Conservation (phyloP, 1,139 yeast species). For the Suhomyces yuchorum region DNA sequence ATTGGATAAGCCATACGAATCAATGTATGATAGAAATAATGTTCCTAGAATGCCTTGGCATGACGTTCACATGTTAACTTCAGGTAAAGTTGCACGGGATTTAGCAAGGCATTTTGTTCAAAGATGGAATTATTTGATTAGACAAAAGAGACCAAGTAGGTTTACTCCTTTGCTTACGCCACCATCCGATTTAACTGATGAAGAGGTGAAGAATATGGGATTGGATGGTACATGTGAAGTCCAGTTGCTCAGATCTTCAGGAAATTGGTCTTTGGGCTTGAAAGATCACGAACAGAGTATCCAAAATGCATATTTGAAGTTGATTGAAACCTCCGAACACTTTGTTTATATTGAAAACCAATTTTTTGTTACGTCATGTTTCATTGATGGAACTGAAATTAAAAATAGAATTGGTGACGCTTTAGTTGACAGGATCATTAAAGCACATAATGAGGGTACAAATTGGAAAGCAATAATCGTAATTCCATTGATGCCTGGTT, state of each 20-base stretch:
- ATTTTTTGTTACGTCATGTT: slow-evolving; percentile 86
- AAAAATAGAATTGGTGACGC: slow-evolving; percentile 96
- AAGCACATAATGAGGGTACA: slow-evolving; percentile 78
- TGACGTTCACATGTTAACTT: slow-evolving; percentile 93
- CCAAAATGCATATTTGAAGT: slow-evolving; percentile 86
- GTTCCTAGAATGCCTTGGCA: slow-evolving; percentile 99
- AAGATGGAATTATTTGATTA: slow-evolving; percentile 90
- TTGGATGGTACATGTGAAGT: slow-evolving; percentile 88
- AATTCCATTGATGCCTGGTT: slow-evolving; percentile 97
- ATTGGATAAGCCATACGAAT: slow-evolving; percentile 84
- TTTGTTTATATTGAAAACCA: slow-evolving; percentile 94
- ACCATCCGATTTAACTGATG: slow-evolving; percentile 81
- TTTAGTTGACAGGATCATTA: slow-evolving; percentile 85
- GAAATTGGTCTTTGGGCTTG: slow-evolving; percentile 91
- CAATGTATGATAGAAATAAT: slow-evolving; percentile 81
- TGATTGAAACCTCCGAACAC: slow-evolving; percentile 90
- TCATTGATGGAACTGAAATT: slow-evolving; percentile 81
- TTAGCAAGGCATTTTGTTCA: slow-evolving; percentile 92
- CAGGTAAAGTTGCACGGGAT: slow-evolving; percentile 96
- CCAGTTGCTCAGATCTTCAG: slow-evolving; percentile 84
- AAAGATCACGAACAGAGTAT: slow-evolving; percentile 85
- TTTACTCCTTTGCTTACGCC: slow-evolving; percentile 91
- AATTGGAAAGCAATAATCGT: slow-evolving; percentile 89
- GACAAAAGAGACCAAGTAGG: slow-evolving; percentile 94
- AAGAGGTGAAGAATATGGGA: slow-evolving; percentile 64